Evolutionary conservation across 768 basidiomycete species (phyloP).

Genomic region (Trametopsis cervina): DNA sequence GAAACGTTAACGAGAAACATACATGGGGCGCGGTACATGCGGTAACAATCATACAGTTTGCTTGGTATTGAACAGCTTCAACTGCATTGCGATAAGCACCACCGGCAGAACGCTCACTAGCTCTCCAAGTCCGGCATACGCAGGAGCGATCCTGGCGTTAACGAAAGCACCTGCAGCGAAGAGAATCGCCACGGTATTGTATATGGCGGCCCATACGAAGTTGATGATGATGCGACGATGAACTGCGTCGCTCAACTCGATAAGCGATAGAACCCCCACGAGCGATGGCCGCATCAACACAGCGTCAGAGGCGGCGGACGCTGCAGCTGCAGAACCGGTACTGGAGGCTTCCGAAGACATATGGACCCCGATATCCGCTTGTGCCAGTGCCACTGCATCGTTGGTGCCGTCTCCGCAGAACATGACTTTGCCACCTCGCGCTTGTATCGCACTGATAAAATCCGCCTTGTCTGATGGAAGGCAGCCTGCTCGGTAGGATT

Average conservation of each 20-base stretch:
- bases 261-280: slow-evolving; percentile 29
- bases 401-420: slow-evolving; percentile 50
- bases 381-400: slow-evolving; percentile 43
- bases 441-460: slow-evolving; percentile 24
- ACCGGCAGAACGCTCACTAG: slow-evolving; percentile 37
- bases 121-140: slow-evolving; percentile 39
- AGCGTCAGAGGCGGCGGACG: slow-evolving; percentile 39
- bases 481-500: slow-evolving; percentile 34
- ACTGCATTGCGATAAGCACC: slow-evolving; percentile 27
- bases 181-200: slow-evolving; percentile 40
- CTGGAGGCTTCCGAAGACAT: slow-evolving; percentile 24
- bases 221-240: slow-evolving; percentile 28
- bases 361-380: slow-evolving; percentile 41
- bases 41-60: background rate
- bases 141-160: slow-evolving; percentile 29
- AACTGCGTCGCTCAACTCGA: slow-evolving; percentile 30
- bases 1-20: too few species aligned
- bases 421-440: slow-evolving; percentile 25
- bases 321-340: slow-evolving; percentile 31
- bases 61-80: slow-evolving; percentile 22
- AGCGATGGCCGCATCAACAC: slow-evolving; percentile 33
- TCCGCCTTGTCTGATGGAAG: slow-evolving; percentile 40
- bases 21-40: too few species aligned
- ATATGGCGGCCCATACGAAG: slow-evolving; percentile 33
- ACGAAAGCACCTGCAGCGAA: slow-evolving; percentile 45